Evolutionary conservation across 202 grass and related monocot species (phyloP).

Genomic region (Carex sylvatica): DNA sequence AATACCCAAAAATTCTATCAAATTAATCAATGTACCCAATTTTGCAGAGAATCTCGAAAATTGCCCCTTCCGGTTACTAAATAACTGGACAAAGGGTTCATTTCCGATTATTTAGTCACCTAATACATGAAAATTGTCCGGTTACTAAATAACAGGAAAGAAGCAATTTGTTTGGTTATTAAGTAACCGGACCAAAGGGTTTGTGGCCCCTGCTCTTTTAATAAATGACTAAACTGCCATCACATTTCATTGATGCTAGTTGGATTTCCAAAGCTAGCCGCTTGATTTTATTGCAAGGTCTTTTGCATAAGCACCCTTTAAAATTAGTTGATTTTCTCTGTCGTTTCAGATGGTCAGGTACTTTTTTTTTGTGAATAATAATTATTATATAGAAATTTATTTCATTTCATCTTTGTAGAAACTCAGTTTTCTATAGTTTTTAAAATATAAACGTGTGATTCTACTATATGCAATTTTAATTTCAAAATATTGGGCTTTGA

Average conservation of each 20-base stretch:
- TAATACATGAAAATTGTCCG: too few relatives aligned
- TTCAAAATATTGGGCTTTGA: neutral
- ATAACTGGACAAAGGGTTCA: too few relatives aligned
- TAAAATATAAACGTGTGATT: neutral
- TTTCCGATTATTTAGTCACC: too few relatives aligned
- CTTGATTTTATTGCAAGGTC: neutral
- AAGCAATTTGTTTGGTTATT: too few relatives aligned
- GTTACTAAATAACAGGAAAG: too few relatives aligned
- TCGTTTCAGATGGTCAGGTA: neutral
- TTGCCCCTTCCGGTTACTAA: too few relatives aligned
- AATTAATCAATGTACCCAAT: too few relatives aligned
- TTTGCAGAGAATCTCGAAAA: too few relatives aligned
- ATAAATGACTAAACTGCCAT: slow-evolving; percentile 21
- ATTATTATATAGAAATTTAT: neutral
- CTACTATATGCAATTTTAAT: neutral
- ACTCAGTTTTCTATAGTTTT: neutral
- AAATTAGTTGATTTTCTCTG: neutral
- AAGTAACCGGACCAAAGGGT: too few relatives aligned
- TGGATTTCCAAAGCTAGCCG: neutral
- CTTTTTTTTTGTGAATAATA: neutral
- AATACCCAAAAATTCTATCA: too few relatives aligned
- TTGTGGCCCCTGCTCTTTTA: neutral
- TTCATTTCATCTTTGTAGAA: neutral
- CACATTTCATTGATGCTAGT: neutral
- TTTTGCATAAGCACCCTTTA: neutral